phyloP scores from a whole-genome alignment of 805 yeast species.

The Debaryomyces maramus region DNA sequence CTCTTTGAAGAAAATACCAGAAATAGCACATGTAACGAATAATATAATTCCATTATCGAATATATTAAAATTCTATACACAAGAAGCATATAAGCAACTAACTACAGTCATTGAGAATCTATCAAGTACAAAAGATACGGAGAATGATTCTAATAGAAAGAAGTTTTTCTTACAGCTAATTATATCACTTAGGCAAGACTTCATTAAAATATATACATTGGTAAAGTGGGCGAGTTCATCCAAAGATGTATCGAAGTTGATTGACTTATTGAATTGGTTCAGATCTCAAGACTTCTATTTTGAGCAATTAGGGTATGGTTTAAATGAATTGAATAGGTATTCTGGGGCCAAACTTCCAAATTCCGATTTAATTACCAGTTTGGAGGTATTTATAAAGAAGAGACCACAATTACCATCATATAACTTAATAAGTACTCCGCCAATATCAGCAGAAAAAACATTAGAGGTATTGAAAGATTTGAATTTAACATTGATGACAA shows the following conservation, averaged over 20 bases:
- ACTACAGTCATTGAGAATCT: constrained; percentile 60
- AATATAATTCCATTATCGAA: constrained; percentile 66
- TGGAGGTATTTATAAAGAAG: constrained; percentile 79
- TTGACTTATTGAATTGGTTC: constrained; percentile 87
- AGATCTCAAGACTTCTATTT: constrained; percentile 74
- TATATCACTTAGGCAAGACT: constrained; percentile 76
- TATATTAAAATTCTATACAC: constrained; percentile 59
- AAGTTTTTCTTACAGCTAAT: constrained; percentile 65
- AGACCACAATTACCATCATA: constrained; percentile 72
- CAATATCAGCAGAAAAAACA: constrained; percentile 55
- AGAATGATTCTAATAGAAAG: constrained; percentile 64
- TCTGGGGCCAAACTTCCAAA: constrained; percentile 90
- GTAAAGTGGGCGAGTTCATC: constrained; percentile 85
- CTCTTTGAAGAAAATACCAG: constrained; percentile 12
- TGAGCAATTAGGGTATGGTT: constrained; percentile 58
- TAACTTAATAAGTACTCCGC: constrained; percentile 49
- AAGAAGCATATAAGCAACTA: constrained; percentile 63
- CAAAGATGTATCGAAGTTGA: constrained; percentile 67
- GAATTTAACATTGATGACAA: constrained; percentile 69
- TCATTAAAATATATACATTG: constrained; percentile 78
- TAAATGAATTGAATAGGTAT: constrained; percentile 68
- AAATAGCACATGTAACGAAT: constrained; percentile 69
- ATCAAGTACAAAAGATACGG: constrained; percentile 44
- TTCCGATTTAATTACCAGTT: constrained; percentile 84
- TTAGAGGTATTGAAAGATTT: constrained; percentile 64